Percentiles rank a stretch among this genome's conserved stretches.
Conservation (phyloP, 129 eudicot genomes). For the Flaveria robusta region DNA sequence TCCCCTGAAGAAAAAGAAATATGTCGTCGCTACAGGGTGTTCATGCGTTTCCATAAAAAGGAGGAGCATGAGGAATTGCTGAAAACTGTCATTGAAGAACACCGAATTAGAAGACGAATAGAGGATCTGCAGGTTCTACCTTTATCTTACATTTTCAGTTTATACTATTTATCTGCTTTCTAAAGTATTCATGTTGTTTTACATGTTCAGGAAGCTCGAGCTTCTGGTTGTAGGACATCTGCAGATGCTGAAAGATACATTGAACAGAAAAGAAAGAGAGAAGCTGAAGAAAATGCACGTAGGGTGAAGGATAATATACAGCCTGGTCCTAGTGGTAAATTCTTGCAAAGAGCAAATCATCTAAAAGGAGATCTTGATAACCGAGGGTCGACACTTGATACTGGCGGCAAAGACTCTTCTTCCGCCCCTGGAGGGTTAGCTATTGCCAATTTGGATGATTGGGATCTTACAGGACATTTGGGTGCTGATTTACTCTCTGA, state of each 20-base stretch:
- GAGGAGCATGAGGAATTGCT: slow-evolving; percentile 80
- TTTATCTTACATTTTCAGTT: background rate
- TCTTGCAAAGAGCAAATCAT: slow-evolving; percentile 69
- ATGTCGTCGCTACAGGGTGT: slow-evolving; percentile 69
- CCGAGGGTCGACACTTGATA: slow-evolving; percentile 27
- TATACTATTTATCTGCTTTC: background rate
- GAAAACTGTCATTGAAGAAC: slow-evolving; percentile 79
- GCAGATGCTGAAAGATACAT: slow-evolving; percentile 77
- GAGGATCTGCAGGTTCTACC: slow-evolving; percentile 71
- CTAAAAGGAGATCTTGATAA: slow-evolving; percentile 60
- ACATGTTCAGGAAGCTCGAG: slow-evolving; percentile 75
- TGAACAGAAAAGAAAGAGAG: slow-evolving; percentile 77
- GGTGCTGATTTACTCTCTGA: slow-evolving; percentile 90
- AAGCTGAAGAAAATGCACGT: slow-evolving; percentile 69
- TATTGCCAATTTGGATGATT: slow-evolving; percentile 49
- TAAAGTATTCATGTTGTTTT: background rate
- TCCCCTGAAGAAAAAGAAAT: slow-evolving; percentile 81
- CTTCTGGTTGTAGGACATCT: slow-evolving; percentile 86
- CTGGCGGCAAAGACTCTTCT: slow-evolving; percentile 43
- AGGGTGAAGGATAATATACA: slow-evolving; percentile 55
- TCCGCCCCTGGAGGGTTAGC: slow-evolving; percentile 40
- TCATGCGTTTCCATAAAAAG: slow-evolving; percentile 90
- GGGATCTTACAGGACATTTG: slow-evolving; percentile 78
- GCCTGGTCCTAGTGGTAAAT: slow-evolving; percentile 79
- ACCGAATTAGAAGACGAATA: slow-evolving; percentile 70